Percentiles rank a stretch among this genome's conserved stretches.
Evolutionary conservation across 2,329 filamentous ascomycete species (phyloP).

Genomic region (Botrytis squamosa): DNA sequence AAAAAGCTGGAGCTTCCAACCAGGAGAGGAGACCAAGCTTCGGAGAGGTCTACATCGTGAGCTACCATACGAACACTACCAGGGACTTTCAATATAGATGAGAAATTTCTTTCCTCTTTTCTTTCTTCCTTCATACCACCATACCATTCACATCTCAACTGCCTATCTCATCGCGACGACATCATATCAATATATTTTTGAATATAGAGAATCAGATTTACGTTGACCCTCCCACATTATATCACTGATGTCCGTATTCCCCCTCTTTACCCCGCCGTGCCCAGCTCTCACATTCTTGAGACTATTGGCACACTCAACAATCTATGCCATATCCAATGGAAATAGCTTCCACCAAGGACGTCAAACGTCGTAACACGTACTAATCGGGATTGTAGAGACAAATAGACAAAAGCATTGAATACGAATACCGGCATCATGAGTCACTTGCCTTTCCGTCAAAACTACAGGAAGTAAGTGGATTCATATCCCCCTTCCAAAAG

Average conservation of each 20-base stretch:
- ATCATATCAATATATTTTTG: neutral
- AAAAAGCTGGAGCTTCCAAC: slow-evolving; percentile 19
- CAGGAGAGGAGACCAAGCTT: slow-evolving; percentile 11
- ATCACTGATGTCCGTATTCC: slow-evolving; percentile 4
- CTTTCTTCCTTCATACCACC: neutral
- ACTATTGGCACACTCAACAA: neutral
- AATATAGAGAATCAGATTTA: neutral
- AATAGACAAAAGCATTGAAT: neutral
- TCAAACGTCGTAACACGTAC: neutral
- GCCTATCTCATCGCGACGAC: neutral
- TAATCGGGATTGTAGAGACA: neutral
- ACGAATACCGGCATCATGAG: slow-evolving; percentile 16
- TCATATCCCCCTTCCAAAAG: neutral
- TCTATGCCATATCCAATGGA: neutral
- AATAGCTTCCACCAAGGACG: neutral
- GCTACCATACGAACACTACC: neutral
- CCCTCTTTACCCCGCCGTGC: slow-evolving; percentile 22
- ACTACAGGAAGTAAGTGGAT: slow-evolving; percentile 20
- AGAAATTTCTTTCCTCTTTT: neutral
- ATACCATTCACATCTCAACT: neutral
- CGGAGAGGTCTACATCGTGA: neutral
- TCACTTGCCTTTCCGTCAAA: slow-evolving; percentile 23
- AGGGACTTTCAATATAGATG: slow-evolving; percentile 4
- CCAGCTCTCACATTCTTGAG: neutral
- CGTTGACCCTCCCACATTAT: neutral